Evolutionary conservation across 2,329 filamentous ascomycete genomes (phyloP).

Genomic region (Chaetothyriales sp.): DNA sequence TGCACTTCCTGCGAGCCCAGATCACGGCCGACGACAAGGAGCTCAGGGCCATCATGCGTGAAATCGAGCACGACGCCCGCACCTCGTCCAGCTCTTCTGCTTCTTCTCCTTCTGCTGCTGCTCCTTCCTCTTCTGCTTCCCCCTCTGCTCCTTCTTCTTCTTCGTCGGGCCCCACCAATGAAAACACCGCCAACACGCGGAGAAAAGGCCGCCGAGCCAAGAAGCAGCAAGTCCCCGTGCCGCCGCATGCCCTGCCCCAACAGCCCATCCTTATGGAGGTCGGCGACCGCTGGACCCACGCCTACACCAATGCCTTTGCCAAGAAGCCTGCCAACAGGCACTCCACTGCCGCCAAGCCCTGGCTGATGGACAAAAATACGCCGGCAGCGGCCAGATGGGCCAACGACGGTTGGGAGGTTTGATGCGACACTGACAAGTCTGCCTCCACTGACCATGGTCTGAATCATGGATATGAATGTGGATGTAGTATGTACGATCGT

Average conservation of each 20-base stretch:
- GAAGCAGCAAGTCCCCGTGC: conserved; percentile 19
- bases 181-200: conserved; percentile 3
- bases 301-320: conserved; percentile 11
- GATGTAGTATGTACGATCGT: too few species aligned
- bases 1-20: conserved; percentile 68
- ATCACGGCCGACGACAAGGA: conserved; percentile 64
- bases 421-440: conserved; percentile 5
- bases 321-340: neutral
- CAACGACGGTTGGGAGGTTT: conserved; percentile 21
- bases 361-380: conserved; percentile 9
- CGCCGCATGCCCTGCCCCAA: conserved; percentile 28
- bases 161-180: neutral
- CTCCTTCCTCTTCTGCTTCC: too few species aligned
- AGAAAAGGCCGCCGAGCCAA: conserved; percentile 17
- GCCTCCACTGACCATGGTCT: too few species aligned
- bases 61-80: conserved; percentile 32
- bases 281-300: conserved; percentile 16
- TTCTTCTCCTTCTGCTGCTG: too few species aligned
- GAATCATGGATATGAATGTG: too few species aligned
- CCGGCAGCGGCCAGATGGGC: conserved; percentile 5
- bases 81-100: neutral
- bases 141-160: too few species aligned
- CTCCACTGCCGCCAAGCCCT: conserved; percentile 7
- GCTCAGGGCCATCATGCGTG: conserved; percentile 56
- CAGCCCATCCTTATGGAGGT: conserved; percentile 33